Evolutionary conservation across 768 basidiomycete species (phyloP), one percentile per base, ranked within the genome.

Genomic region (Lentinus tigrinus): DNA sequence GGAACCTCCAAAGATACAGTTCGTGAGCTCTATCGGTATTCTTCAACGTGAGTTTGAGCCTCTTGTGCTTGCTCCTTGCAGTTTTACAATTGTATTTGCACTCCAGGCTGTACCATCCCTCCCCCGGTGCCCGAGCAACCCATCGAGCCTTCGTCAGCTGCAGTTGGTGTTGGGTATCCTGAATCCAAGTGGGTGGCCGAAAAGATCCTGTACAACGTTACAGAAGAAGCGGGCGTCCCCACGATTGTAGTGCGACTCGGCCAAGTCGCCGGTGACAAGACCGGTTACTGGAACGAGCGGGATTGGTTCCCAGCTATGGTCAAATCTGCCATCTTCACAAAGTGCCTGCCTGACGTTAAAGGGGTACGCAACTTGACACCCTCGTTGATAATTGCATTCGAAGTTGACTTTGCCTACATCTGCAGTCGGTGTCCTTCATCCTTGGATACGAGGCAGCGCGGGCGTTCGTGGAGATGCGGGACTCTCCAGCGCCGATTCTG

Each of bases 251-350:
- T 79, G 1, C 75, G 80, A 4, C 68, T 78, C 19, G 81, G 79
- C 1, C 79, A 81, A 66, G 62, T 81, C 2, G 69, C 69, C 24
- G 80, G 80, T 3, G 70, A 67, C 11, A 23, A 42, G 8, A 76
- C 74, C 54, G 79, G 80, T 0, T 61, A 63, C 16, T 81, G 80
- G 80, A 78, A 74, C 55, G 57, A 67, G 9, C 60, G 57, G 3
- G 80, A 81, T 54, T 81, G 80, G 80, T 66, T 80, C 26, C 78
- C 80, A 0, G 63, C 67, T 31, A 59, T 81, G 11, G 65, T 79
- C 4, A 68, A 69, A 37, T 52, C 51, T 1, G 72, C 73, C 9
- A 42, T 63, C 13, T 46, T 63, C 7, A 52, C 77, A 6, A 55
- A 64, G 6, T 73, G 68, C 50, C 66, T 80, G 8, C 79, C 78